Evolutionary conservation across 1,284 basidiomycete genomes (phyloP).

Genomic region (Gastroboletus turbinatus): DNA sequence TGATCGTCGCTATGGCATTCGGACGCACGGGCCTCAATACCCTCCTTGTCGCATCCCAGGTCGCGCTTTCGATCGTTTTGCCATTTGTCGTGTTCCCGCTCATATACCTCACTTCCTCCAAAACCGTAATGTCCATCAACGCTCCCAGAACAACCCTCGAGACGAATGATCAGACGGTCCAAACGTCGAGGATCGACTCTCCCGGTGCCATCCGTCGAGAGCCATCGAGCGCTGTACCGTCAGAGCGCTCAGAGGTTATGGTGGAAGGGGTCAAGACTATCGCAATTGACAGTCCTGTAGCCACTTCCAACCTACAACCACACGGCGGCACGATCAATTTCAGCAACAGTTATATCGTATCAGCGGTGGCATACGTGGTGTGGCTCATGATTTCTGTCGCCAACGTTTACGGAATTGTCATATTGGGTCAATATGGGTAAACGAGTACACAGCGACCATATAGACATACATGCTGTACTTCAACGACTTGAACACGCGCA

Average conservation of each 20-base stretch:
- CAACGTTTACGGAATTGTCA: slow-evolving; percentile 59
- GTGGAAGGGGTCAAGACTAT: not conserved
- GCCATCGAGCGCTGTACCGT: not conserved
- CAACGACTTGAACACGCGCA: not conserved
- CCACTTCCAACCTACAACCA: not conserved
- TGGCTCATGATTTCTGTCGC: slow-evolving; percentile 59
- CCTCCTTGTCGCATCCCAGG: slow-evolving; percentile 78
- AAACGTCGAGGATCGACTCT: not conserved
- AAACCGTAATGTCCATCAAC: slow-evolving; percentile 54
- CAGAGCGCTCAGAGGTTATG: not conserved
- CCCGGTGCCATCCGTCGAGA: not conserved
- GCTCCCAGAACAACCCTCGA: not conserved
- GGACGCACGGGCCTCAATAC: slow-evolving; percentile 69
- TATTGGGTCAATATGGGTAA: slow-evolving; percentile 33
- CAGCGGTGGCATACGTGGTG: slow-evolving; percentile 51
- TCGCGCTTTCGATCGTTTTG: slow-evolving; percentile 72
- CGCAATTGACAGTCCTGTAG: not conserved
- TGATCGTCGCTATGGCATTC: slow-evolving; percentile 65
- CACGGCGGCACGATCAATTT: slow-evolving; percentile 38
- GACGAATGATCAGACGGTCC: not conserved
- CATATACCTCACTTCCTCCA: slow-evolving; percentile 60
- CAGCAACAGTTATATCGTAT: slow-evolving; percentile 49
- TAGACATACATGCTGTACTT: not conserved
- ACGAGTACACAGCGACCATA: not conserved
- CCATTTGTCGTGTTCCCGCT: slow-evolving; percentile 76